phyloP scores from a whole-genome alignment of 805 yeast genomes.

The Starmerella gropengiesseri region DNA sequence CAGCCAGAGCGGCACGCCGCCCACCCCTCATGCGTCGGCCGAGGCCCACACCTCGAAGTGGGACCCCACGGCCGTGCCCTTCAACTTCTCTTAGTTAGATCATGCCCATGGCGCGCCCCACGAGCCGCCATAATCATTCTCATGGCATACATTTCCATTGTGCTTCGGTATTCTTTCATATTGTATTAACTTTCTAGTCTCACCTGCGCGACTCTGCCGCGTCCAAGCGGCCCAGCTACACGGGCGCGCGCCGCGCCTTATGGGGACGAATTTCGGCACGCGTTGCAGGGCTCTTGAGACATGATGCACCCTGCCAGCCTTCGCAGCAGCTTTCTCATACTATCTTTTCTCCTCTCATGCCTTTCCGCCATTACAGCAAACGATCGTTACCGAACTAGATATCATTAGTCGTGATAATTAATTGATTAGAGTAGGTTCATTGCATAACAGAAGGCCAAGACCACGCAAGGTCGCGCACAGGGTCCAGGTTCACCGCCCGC shows the following conservation, averaged over 20 bases:
- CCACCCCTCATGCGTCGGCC: slow-evolving; percentile 20
- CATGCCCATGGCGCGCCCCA: background rate
- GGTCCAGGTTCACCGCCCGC: background rate
- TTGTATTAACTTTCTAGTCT: too few species aligned
- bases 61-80: slow-evolving; percentile 7
- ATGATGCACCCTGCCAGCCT: too few species aligned
- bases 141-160: background rate
- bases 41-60: slow-evolving; percentile 9
- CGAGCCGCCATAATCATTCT: background rate
- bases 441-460: slow-evolving; percentile 5
- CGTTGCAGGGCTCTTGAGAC: too few species aligned
- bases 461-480: slow-evolving; percentile 3
- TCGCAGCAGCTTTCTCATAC: too few species aligned
- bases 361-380: too few species aligned
- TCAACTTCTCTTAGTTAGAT: slow-evolving; percentile 7
- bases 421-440: background rate
- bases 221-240: too few species aligned
- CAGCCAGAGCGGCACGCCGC: slow-evolving; percentile 18
- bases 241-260: too few species aligned
- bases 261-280: too few species aligned
- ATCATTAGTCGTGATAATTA: too few species aligned
- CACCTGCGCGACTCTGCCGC: too few species aligned
- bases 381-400: too few species aligned
- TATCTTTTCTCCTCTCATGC: too few species aligned
- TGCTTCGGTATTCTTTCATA: background rate